Percentiles rank a stretch among this genome's conserved stretches.
These are phyloP conservation scores for Mycena floridula DNA, from an alignment of 768 basidiomycete species.

Conservation along the genomic window DNA sequence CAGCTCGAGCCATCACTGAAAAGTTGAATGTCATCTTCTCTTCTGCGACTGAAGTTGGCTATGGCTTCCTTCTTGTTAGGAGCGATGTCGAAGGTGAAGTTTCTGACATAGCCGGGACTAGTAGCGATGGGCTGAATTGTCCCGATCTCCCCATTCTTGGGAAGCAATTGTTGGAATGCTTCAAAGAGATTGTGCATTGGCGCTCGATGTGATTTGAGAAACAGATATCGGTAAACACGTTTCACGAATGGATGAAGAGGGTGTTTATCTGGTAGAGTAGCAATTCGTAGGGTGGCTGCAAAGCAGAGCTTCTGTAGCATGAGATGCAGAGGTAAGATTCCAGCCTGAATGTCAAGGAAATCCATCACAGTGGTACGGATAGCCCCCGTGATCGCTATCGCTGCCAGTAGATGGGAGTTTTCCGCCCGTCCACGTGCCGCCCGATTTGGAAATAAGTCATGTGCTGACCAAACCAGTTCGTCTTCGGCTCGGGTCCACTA, in stretches of 20 bases:
- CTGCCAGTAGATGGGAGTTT: no score
- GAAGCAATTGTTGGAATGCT: neutral
- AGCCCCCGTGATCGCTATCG: slow-evolving; percentile 5
- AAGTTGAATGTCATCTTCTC: neutral
- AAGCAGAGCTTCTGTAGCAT: slow-evolving; percentile 2
- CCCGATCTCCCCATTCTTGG: neutral
- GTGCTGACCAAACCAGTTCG: no score
- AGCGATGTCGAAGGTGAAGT: neutral
- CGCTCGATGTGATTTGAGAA: slow-evolving; percentile 4
- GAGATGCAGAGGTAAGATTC: slow-evolving; percentile 9
- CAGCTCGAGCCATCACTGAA: slow-evolving; percentile 12
- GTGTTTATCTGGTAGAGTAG: slow-evolving; percentile 5
- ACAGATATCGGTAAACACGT: neutral
- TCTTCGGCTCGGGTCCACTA: no score
- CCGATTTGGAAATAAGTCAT: no score
- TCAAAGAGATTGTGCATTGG: slow-evolving; percentile 13
- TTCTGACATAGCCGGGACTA: neutral
- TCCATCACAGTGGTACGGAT: slow-evolving; percentile 7
- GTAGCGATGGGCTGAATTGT: neutral
- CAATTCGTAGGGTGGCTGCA: slow-evolving; percentile 5
- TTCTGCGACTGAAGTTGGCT: neutral
- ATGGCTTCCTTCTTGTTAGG: slow-evolving; percentile 2
- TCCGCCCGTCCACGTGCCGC: no score
- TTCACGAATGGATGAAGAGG: neutral
- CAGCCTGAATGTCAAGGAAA: slow-evolving; percentile 7